A percentile compares a stretch with the other conserved stretches of the same genome.
Conservation (phyloP, 2,329 filamentous ascomycete genomes). For the Chaetomium olivaceum region DNA sequence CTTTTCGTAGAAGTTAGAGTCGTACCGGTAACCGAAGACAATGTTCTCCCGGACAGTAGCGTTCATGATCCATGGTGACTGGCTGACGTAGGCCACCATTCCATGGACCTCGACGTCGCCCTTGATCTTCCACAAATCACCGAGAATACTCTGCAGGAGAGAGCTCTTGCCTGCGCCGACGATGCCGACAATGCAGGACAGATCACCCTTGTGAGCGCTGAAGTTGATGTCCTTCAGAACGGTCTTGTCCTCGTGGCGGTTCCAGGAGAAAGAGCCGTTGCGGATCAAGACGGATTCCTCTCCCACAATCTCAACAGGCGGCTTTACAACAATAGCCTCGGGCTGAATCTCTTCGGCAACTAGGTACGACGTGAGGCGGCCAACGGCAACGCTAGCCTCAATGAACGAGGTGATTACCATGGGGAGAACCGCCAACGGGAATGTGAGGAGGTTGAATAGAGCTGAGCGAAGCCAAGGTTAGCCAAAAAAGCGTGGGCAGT, state of each 20-base stretch:
- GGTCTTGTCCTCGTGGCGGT: slow-evolving; percentile 71
- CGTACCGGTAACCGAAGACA: slow-evolving; percentile 90
- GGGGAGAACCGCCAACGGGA: slow-evolving; percentile 88
- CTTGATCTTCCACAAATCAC: slow-evolving; percentile 86
- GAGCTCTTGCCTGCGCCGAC: slow-evolving; percentile 97
- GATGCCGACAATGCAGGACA: slow-evolving; percentile 88
- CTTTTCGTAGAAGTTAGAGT: slow-evolving; percentile 90
- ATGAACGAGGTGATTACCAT: slow-evolving; percentile 98
- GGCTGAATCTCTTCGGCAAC: slow-evolving; percentile 85
- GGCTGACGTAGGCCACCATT: slow-evolving; percentile 84
- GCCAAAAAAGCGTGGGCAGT: background rate
- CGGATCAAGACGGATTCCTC: slow-evolving; percentile 84
- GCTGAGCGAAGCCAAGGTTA: slow-evolving; percentile 50
- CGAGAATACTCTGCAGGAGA: slow-evolving; percentile 81
- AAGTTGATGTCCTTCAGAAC: slow-evolving; percentile 84
- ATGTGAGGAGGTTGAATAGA: slow-evolving; percentile 93
- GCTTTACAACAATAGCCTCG: slow-evolving; percentile 73
- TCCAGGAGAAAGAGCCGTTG: slow-evolving; percentile 92
- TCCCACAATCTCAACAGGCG: slow-evolving; percentile 71
- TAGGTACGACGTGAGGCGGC: slow-evolving; percentile 81
- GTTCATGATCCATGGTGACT: slow-evolving; percentile 96
- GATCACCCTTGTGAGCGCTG: slow-evolving; percentile 85
- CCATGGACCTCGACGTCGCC: slow-evolving; percentile 83
- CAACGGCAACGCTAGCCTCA: slow-evolving; percentile 90
- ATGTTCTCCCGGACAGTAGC: slow-evolving; percentile 97